A percentile compares a stretch with the other conserved stretches of the same genome.
Conservation (phyloP, 1,284 basidiomycete species). For the Rhodotorula sp. region DNA sequence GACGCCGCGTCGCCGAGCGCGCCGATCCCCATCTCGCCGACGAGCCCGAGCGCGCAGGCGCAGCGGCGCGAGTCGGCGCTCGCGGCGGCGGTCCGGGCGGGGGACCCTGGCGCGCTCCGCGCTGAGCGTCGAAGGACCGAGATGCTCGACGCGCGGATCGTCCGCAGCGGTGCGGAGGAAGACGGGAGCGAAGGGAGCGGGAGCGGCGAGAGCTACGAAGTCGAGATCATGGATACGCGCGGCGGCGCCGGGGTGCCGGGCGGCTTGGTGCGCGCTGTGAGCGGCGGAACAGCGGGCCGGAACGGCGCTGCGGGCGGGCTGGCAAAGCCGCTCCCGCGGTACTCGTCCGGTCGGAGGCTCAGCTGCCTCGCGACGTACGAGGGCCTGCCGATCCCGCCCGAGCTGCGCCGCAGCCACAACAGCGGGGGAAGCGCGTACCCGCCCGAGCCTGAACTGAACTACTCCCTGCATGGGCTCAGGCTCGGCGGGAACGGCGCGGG, state of each 20-base stretch:
- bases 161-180: neutral
- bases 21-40: constrained; percentile 25
- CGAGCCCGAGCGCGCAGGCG: neutral
- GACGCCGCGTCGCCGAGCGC: neutral
- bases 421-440: neutral
- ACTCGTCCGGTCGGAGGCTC: constrained; percentile 11
- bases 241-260: neutral
- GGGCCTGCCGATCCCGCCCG: constrained; percentile 10
- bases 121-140: neutral
- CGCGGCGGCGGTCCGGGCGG: constrained; percentile 10
- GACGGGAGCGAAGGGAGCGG: constrained; percentile 6
- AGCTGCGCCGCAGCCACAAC: neutral
- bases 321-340: neutral
- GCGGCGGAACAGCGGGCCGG: neutral
- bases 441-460: neutral
- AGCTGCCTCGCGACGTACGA: constrained; percentile 21
- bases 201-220: constrained; percentile 16
- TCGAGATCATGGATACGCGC: constrained; percentile 6
- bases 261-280: neutral
- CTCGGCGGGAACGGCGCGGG: neutral
- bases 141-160: neutral
- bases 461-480: neutral
- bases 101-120: constrained; percentile 3
- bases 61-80: neutral
- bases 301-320: neutral